Evolutionary conservation across 164 flowering plant species (phyloP).

Genomic region (Tinospora cordifolia): DNA sequence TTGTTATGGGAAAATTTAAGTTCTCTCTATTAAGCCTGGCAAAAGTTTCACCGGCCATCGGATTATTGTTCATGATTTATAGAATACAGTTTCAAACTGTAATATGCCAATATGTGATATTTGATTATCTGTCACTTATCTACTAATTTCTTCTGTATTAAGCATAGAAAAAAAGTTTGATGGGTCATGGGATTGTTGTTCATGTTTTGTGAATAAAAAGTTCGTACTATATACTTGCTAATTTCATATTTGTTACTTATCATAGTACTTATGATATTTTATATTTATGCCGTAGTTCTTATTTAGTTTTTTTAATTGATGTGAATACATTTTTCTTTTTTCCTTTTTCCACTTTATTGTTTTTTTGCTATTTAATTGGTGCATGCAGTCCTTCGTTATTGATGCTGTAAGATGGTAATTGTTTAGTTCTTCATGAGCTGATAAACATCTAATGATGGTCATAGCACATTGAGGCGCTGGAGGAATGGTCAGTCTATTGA

Average conservation of each 20-base stretch:
- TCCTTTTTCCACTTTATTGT: background rate
- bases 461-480: conserved; percentile 80
- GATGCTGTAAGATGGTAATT: background rate
- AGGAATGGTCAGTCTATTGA: conserved; percentile 62
- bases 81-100: too few relatives aligned
- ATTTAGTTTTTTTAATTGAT: background rate
- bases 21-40: too few relatives aligned
- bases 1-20: too few relatives aligned
- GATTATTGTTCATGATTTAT: too few relatives aligned
- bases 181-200: too few relatives aligned
- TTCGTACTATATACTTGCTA: background rate
- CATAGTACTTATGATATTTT: background rate
- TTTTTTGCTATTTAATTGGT: background rate
- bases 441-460: conserved; percentile 6
- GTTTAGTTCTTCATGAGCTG: background rate
- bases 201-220: too few relatives aligned
- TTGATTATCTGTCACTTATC: too few relatives aligned
- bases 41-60: too few relatives aligned
- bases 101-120: too few relatives aligned
- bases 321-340: background rate
- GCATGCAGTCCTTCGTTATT: background rate
- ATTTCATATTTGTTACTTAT: background rate
- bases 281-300: background rate
- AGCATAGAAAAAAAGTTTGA: too few relatives aligned
- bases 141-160: too few relatives aligned